Conservation (phyloP, 805 yeast species). For the Ascoidea tarda region DNA sequence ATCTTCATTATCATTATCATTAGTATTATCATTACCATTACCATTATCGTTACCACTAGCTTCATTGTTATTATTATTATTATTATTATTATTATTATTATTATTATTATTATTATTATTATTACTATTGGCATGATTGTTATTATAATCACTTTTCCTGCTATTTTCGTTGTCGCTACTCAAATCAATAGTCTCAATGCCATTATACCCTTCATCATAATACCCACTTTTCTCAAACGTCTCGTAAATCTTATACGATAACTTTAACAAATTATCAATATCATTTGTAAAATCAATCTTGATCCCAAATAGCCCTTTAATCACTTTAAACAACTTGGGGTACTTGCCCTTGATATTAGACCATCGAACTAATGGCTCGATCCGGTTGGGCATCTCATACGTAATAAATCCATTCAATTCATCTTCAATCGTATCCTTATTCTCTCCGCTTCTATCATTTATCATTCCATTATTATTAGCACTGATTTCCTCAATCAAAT, state of each 20-base stretch:
- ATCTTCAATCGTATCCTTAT: not conserved
- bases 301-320: not conserved
- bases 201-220: not conserved
- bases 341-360: not conserved
- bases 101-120: not conserved
- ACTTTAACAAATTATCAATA: not conserved
- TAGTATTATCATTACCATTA: not conserved
- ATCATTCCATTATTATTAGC: too few species aligned
- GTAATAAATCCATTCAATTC: not conserved
- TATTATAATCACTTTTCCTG: not conserved
- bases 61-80: too few species aligned
- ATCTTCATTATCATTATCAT: not conserved
- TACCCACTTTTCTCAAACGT: too few species aligned
- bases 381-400: not conserved
- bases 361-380: not conserved
- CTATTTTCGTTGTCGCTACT: not conserved
- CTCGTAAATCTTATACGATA: too few species aligned
- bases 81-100: not conserved
- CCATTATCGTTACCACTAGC: not conserved
- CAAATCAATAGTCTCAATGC: not conserved
- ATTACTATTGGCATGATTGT: conserved; percentile 9
- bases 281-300: not conserved
- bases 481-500: not conserved
- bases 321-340: not conserved
- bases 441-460: not conserved